These are phyloP conservation scores for Irpex lacteus DNA, from an alignment of 1,284 basidiomycete species.

Conservation along the genomic window DNA sequence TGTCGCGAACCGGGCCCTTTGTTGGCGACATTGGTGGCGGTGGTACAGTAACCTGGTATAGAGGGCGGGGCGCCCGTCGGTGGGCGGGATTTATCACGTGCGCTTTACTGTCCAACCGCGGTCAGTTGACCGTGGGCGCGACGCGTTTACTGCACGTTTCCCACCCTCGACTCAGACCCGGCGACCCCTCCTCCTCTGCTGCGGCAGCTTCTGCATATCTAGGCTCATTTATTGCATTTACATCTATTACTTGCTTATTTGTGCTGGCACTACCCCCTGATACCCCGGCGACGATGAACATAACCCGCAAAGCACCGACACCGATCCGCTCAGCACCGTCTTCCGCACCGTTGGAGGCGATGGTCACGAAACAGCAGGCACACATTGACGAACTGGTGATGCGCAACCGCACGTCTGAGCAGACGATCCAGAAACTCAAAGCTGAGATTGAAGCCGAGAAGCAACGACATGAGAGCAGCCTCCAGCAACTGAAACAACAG, in stretches of 20 bases:
- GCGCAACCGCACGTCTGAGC: constrained; percentile 58
- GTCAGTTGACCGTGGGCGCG: constrained; percentile 3
- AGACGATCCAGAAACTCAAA: constrained; percentile 41
- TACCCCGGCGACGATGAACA: constrained; percentile 18
- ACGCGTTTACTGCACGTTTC: not conserved
- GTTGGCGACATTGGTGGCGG: constrained; percentile 50
- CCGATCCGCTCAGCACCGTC: constrained; percentile 24
- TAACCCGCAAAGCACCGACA: constrained; percentile 22
- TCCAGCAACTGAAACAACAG: constrained; percentile 42
- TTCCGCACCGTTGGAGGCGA: constrained; percentile 45
- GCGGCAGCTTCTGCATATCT: not conserved
- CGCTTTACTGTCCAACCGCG: not conserved
- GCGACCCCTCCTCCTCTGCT: not conserved
- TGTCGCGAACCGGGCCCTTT: constrained; percentile 41
- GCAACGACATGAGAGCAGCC: constrained; percentile 40
- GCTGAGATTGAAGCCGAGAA: constrained; percentile 35
- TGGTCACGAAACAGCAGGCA: constrained; percentile 51
- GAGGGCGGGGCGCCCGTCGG: not conserved
- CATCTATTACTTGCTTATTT: not conserved
- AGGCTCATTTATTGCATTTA: not conserved
- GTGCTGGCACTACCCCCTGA: not conserved
- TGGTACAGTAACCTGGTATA: not conserved
- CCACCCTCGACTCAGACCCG: not conserved
- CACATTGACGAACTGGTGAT: constrained; percentile 70
- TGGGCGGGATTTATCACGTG: constrained; percentile 11